Percentiles rank a stretch among this genome's conserved stretches.
phyloP scores from a whole-genome alignment of 2,329 filamentous ascomycete species.

The Monosporascus sp. region DNA sequence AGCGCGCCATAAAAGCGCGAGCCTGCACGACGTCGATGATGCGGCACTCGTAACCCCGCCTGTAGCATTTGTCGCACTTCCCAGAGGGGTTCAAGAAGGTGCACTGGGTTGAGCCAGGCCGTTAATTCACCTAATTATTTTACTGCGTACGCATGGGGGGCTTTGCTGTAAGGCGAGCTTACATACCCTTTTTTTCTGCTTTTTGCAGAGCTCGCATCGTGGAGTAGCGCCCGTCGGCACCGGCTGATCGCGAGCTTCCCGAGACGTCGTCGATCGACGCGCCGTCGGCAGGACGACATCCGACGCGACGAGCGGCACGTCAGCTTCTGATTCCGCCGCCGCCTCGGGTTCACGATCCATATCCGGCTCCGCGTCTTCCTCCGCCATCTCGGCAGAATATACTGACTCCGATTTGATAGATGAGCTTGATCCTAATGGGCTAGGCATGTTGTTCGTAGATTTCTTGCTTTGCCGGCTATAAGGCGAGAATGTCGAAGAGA shows the following conservation, averaged over 20 bases:
- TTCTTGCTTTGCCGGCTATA: conserved; percentile 4
- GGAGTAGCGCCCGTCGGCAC: neutral
- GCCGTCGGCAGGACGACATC: neutral
- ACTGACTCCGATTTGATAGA: neutral
- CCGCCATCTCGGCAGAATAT: neutral
- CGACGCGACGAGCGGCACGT: neutral
- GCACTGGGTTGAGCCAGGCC: neutral
- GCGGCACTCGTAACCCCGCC: neutral
- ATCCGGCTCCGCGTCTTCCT: neutral
- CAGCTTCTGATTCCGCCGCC: neutral
- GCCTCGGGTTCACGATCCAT: neutral
- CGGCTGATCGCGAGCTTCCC: neutral
- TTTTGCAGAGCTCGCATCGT: conserved; percentile 2
- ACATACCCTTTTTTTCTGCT: neutral
- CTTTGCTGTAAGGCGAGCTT: neutral
- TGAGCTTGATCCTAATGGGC: neutral
- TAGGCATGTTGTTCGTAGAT: neutral
- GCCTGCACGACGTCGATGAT: neutral
- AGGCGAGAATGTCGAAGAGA: neutral
- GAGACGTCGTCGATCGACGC: neutral
- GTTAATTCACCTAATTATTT: too few relatives aligned
- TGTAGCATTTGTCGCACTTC: conserved; percentile 1
- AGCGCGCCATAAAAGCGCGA: neutral
- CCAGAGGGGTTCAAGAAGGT: neutral
- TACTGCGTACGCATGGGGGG: too few relatives aligned